phyloP scores from a whole-genome alignment of 2,329 filamentous ascomycete genomes.

The Teratosphaeria epicoccoides region DNA sequence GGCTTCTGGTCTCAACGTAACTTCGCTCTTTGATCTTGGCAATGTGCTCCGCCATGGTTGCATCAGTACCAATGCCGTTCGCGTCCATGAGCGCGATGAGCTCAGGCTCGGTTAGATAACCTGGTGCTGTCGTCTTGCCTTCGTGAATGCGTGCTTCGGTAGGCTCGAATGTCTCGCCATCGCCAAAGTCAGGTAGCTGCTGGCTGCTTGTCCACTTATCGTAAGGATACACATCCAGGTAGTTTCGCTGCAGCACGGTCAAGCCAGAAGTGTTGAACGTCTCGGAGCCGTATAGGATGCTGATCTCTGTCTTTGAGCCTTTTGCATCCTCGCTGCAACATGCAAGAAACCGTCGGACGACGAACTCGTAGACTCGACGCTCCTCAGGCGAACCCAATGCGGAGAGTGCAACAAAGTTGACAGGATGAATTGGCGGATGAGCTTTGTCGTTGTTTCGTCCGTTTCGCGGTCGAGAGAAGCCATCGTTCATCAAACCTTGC shows the following conservation, averaged over 20 bases:
- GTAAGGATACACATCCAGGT: conserved; percentile 90
- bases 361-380: conserved; percentile 78
- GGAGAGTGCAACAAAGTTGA: conserved; percentile 63
- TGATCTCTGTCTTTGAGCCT: conserved; percentile 74
- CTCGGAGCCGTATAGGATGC: conserved; percentile 75
- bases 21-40: conserved; percentile 84
- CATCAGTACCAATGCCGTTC: conserved; percentile 95
- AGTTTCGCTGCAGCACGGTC: conserved; percentile 78
- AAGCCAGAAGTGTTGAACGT: conserved; percentile 72
- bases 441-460: conserved; percentile 91
- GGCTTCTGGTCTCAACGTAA: conserved; percentile 63
- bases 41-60: conserved; percentile 98
- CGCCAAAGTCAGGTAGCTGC: conserved; percentile 65
- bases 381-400: conserved; percentile 48
- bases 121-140: conserved; percentile 76
- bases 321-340: conserved; percentile 93
- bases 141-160: conserved; percentile 81
- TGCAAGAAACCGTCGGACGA: conserved; percentile 81
- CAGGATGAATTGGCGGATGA: conserved; percentile 92
- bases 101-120: conserved; percentile 88
- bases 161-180: conserved; percentile 76
- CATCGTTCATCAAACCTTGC: conserved; percentile 60
- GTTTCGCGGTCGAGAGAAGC: conserved; percentile 68
- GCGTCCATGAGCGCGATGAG: conserved; percentile 95
- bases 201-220: conserved; percentile 90